phyloP scores from a whole-genome alignment of 495 filamentous ascomycete genomes.

The Pyrenula aspistea region DNA sequence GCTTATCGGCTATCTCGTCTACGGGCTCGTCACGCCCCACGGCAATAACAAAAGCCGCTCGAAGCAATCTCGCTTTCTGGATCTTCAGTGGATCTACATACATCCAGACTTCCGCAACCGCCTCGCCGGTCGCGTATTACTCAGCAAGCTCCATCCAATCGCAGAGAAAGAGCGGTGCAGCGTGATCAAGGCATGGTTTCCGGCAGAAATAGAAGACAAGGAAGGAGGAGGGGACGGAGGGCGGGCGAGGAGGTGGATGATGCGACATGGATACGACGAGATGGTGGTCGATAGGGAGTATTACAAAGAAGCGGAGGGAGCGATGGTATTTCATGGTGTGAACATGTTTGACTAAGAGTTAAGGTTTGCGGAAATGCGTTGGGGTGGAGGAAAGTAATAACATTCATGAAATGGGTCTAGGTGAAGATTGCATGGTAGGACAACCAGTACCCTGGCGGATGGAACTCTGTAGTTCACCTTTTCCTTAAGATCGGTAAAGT shows the following conservation, averaged over 20 bases:
- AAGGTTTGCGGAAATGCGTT: no score
- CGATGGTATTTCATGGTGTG: background rate
- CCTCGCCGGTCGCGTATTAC: background rate
- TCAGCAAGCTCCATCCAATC: background rate
- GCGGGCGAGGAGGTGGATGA: background rate
- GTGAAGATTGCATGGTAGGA: no score
- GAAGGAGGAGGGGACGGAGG: background rate
- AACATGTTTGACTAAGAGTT: background rate
- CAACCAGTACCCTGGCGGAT: no score
- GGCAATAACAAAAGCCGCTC: background rate
- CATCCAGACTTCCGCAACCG: background rate
- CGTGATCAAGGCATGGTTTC: background rate
- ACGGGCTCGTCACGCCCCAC: background rate
- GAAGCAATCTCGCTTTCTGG: background rate
- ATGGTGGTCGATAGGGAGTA: background rate
- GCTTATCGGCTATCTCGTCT: background rate
- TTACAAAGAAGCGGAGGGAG: background rate
- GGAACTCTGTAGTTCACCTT: no score
- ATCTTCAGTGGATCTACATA: background rate
- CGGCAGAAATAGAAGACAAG: background rate
- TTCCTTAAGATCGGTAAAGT: no score
- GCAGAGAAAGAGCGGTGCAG: background rate
- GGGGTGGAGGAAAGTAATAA: no score
- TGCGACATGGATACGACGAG: background rate
- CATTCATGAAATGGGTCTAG: no score